A percentile compares a stretch with the other conserved stretches of the same genome.
phyloP scores from a whole-genome alignment of 2,329 filamentous ascomycete genomes.

The Phyllachora maydis region DNA sequence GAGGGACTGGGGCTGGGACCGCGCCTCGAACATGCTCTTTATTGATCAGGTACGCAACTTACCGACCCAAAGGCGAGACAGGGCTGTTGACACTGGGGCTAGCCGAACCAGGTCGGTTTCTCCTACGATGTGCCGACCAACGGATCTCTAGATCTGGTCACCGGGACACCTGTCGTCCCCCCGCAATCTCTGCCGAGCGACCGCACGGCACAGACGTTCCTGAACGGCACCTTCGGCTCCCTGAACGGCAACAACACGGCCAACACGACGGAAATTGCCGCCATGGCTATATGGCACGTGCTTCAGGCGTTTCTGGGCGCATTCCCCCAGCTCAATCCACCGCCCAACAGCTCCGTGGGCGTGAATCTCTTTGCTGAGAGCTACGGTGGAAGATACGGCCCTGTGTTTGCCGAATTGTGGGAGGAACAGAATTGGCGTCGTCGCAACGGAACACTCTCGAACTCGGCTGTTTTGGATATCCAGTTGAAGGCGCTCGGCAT shows the following conservation, averaged over 20 bases:
- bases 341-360: constrained; percentile 23
- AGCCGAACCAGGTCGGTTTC: constrained; percentile 52
- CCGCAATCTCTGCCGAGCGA: constrained; percentile 7
- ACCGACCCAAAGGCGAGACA: constrained; percentile 1
- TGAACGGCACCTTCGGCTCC: constrained; percentile 47
- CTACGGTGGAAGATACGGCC: constrained; percentile 51
- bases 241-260: constrained; percentile 23
- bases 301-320: constrained; percentile 36
- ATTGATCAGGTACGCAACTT: constrained; percentile 25
- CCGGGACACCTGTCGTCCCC: constrained; percentile 15
- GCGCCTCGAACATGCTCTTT: constrained; percentile 30
- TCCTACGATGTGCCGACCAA: constrained; percentile 45
- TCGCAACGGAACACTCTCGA: constrained; percentile 10
- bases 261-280: constrained; percentile 34
- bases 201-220: constrained; percentile 12
- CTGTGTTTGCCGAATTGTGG: constrained; percentile 36
- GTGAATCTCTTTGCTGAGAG: constrained; percentile 50
- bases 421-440: constrained; percentile 37
- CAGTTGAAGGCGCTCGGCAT: constrained; percentile 45
- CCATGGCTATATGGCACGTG: constrained; percentile 43
- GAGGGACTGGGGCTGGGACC: constrained; percentile 46
- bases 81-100: constrained; percentile 4
- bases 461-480: constrained; percentile 32
- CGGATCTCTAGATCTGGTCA: constrained; percentile 29
- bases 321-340: constrained; percentile 36